Conservation (phyloP, 345 rosid genomes). For the Brassica rapa region DNA sequence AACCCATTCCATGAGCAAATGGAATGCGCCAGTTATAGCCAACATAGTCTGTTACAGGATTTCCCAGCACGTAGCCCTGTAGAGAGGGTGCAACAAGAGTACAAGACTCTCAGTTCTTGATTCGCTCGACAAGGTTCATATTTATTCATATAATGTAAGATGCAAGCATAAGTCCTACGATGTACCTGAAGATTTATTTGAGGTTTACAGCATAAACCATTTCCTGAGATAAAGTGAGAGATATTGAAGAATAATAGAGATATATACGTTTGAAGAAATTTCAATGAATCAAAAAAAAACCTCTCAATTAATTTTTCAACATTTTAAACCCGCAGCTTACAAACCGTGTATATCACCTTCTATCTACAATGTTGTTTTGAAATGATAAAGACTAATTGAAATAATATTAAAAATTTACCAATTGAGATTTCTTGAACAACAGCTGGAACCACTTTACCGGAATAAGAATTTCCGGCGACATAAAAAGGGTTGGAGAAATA, state of each 20-base stretch:
- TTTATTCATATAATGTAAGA: background rate
- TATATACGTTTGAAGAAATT: too few species aligned
- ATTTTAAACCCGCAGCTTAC: too few species aligned
- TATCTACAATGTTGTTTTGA: too few species aligned
- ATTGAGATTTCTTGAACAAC: slow-evolving; percentile 32
- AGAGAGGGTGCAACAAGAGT: background rate
- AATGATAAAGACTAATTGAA: background rate
- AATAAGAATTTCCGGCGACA: slow-evolving; percentile 30
- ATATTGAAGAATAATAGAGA: too few species aligned
- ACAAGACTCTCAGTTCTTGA: background rate
- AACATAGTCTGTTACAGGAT: background rate
- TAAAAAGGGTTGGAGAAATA: slow-evolving; percentile 29
- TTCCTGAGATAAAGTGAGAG: background rate
- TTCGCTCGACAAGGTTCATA: background rate
- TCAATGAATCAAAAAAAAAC: too few species aligned
- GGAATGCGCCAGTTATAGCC: background rate
- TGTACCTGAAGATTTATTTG: background rate
- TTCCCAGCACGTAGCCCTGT: slow-evolving; percentile 15
- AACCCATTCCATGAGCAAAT: slow-evolving; percentile 10
- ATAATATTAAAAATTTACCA: background rate
- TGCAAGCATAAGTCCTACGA: background rate
- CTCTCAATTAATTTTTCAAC: too few species aligned
- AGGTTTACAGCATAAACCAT: background rate
- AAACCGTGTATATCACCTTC: too few species aligned
- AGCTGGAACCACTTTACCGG: slow-evolving; percentile 25